Evolutionary conservation across 148 eudicot species (phyloP).

Genomic region (Arctostaphylos glauca): DNA sequence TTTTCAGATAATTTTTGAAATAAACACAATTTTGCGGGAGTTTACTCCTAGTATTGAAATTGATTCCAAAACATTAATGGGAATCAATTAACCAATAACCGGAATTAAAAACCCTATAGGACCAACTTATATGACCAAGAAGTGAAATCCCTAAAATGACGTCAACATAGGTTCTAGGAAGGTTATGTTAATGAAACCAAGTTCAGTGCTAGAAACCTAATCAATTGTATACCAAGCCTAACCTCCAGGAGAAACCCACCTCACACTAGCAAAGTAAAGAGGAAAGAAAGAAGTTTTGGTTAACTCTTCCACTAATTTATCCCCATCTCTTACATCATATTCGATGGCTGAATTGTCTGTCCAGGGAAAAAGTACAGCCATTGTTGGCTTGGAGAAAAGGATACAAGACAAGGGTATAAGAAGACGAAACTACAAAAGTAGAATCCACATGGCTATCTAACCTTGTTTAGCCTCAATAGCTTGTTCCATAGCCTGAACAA

Average conservation of each 20-base stretch:
- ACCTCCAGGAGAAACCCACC: conserved; percentile 1
- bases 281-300: not conserved
- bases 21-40: not conserved
- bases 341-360: not conserved
- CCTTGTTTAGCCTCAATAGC: conserved; percentile 87
- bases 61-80: not conserved
- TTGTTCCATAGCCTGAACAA: conserved; percentile 81
- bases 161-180: not conserved
- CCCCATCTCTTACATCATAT: not conserved
- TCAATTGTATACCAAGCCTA: not conserved
- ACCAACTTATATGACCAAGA: not conserved
- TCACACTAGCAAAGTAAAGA: conserved; percentile 3
- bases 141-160: not conserved
- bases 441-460: conserved; percentile 13
- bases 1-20: not conserved
- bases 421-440: not conserved
- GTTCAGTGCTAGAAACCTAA: not conserved
- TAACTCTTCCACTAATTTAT: conserved; percentile 1
- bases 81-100: not conserved
- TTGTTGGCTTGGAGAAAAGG: not conserved
- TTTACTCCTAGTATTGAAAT: not conserved
- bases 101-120: not conserved
- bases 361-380: not conserved
- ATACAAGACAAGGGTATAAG: conserved; percentile 7
- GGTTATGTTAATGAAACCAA: not conserved